Base-by-base conservation (phyloP, 352 stramenopile genomes). In the Elongisporangium senticosum region DNA sequence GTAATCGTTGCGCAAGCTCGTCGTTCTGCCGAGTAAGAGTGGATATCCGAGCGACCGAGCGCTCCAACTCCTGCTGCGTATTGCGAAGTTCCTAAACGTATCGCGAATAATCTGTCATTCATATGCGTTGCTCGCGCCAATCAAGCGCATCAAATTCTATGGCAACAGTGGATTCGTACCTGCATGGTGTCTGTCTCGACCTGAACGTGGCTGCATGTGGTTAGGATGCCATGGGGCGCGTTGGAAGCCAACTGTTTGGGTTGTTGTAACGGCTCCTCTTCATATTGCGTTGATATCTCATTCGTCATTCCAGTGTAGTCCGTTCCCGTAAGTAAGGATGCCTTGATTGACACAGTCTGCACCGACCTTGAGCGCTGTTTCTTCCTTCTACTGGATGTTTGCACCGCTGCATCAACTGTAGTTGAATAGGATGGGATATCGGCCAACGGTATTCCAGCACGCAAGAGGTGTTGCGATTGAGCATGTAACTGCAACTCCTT, bases 21-120 rank as follows among this genome's bases (percentile, higher is more conserved):
- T 63, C 48, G 49, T 79, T 78, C 49, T 71, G 68, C 8, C 53
- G 51, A 4, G 63, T 64, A 11, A 82, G 53, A 20, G 69, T 54
- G 7, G 62, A 37, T 21, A 70, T 63, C 15, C 63, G 54, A 11
- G 51, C 59, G 3, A 70, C 19, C 2, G 58, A 66, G 7, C n/a
- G 39, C n/a, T 66, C 59, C 1, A 70, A 53, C 47, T 65, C 47
- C 4, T 37, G 14, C 22, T 65, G 58, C 6, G 58, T 65, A 6
- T 51, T 19, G 6, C 51, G 3, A 8, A 65, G 51, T 19, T 26
- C 49, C 28, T 43, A 17, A 43, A 43, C 33, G 17, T 17, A 4
- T 43, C 33, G 11, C 33, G 13, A 39, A 11, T 13, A 39, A 5
- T 39, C 1, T 39, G 26, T 5, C 7, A 37, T 37, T 37, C 26